Base-by-base conservation (phyloP, 2,329 filamentous ascomycete genomes). In the Aspergillus flavus region DNA sequence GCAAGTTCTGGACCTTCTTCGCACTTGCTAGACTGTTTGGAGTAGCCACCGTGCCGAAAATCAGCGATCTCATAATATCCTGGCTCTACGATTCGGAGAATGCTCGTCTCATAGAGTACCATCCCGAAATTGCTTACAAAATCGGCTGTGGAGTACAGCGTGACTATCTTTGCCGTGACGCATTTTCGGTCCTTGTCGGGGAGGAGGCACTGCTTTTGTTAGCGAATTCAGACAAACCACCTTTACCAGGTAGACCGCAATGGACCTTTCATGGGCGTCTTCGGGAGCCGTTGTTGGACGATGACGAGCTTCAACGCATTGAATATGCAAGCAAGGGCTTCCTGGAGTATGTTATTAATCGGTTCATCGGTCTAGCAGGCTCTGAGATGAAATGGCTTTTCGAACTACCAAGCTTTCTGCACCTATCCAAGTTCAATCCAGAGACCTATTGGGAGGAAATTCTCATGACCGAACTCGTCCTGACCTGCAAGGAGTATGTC, bases 1-100 rank as follows among this genome's bases (percentile, higher is more conserved):
- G 84, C 12, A 87, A 89, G 16, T 77, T 90, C 43, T 91, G 87
- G 83, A 91, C 89, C 0, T 81, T 91, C n/a, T 85, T 87, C 39
- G 85, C 84, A 3, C 74, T 91, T 10, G 85, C 87, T 9, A 85
- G 86, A 63, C 80, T 87, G 45, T 83, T 90, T 57, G 85, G 87
- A 23, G 72, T 76, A 30, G 71, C 72, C 11, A 66, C 67, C 6
- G 64, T 73, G 60, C 67, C 71, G 2, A 48, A 68, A 68, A 74
- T 82, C 73, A 65, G 73, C 32, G 82, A 86, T 57, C 79, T 78
- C 14, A 81, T 89, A 48, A 75, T 83, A 2, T 80, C 82, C 36
- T 91, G 89, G 89, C 79, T 91, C 12, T 81, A 86, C 64, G 77
- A 81, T 23, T 73, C 78, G 2, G 78, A 75, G 0, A 91, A 91